Percentiles rank a stretch among this genome's conserved stretches.
phyloP scores from a whole-genome alignment of 2,329 filamentous ascomycete genomes.

The Neurospora sp. region DNA sequence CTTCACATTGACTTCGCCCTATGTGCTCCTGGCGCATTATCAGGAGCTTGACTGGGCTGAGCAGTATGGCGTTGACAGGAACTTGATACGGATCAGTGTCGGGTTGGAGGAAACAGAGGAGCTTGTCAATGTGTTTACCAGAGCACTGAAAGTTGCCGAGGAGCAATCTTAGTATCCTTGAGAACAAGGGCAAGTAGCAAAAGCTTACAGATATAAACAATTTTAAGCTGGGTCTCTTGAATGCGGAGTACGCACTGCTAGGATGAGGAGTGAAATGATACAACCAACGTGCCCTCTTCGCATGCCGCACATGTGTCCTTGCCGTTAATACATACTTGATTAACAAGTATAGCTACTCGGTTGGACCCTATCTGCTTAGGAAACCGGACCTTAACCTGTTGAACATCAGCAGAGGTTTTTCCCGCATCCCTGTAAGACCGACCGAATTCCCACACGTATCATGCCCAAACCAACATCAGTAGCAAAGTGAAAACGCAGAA shows the following conservation, averaged over 20 bases:
- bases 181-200: not conserved
- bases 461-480: not conserved
- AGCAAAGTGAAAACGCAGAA: not conserved
- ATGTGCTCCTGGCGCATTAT: slow-evolving; percentile 86
- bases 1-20: slow-evolving; percentile 87
- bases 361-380: not conserved
- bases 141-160: slow-evolving; percentile 56
- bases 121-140: slow-evolving; percentile 52
- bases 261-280: not conserved
- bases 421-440: not conserved
- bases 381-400: not conserved
- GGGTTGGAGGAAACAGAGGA: slow-evolving; percentile 71
- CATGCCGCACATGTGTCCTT: not conserved
- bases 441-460: not conserved
- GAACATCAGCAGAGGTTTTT: not conserved
- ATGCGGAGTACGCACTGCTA: not conserved
- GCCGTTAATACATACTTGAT: not conserved
- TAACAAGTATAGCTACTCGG: not conserved
- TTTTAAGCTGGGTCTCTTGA: not conserved
- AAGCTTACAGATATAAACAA: not conserved
- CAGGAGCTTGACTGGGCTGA: slow-evolving; percentile 84
- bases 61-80: slow-evolving; percentile 68
- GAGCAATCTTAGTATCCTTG: slow-evolving; percentile 2
- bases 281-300: not conserved
- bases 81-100: slow-evolving; percentile 78